Evolutionary conservation across 2,329 filamentous ascomycete genomes (phyloP).

Genomic region (Sphaceloma murrayae): DNA sequence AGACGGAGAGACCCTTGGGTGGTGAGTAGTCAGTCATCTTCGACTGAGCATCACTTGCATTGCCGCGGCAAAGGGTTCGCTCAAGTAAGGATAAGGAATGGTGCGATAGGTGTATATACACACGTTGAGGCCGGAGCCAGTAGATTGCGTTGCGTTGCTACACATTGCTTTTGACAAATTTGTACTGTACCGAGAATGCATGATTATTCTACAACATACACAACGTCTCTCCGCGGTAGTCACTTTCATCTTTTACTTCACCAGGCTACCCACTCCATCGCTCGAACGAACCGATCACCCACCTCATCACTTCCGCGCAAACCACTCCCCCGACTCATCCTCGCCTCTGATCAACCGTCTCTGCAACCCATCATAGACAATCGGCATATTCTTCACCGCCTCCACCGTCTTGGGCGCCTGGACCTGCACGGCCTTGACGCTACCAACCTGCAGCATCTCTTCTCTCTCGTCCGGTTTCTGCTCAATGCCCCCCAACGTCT

Average conservation of each 20-base stretch:
- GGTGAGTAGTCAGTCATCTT: slow-evolving; percentile 2
- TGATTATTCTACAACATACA: slow-evolving; percentile 13
- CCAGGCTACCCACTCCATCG: not conserved
- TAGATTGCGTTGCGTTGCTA: not conserved
- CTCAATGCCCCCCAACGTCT: slow-evolving; percentile 27
- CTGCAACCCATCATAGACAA: slow-evolving; percentile 26
- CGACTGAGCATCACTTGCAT: too few relatives aligned
- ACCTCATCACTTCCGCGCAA: slow-evolving; percentile 1
- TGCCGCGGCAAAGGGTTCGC: too few relatives aligned
- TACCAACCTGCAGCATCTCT: slow-evolving; percentile 27
- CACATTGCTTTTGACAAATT: not conserved
- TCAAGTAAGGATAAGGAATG: too few relatives aligned
- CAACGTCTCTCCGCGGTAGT: not conserved
- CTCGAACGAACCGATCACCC: not conserved
- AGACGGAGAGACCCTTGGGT: not conserved
- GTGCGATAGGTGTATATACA: too few relatives aligned
- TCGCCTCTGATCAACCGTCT: slow-evolving; percentile 49
- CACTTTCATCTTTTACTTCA: not conserved
- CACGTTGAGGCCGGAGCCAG: not conserved
- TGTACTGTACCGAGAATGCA: not conserved
- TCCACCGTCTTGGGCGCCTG: slow-evolving; percentile 33
- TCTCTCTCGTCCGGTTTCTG: slow-evolving; percentile 21
- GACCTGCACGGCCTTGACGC: slow-evolving; percentile 25
- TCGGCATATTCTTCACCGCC: slow-evolving; percentile 39
- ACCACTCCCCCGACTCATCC: slow-evolving; percentile 5